Evolutionary conservation across 495 filamentous ascomycete species (phyloP), one percentile per base, ranked within the genome.

Genomic region (Penicillium tannophilum): DNA sequence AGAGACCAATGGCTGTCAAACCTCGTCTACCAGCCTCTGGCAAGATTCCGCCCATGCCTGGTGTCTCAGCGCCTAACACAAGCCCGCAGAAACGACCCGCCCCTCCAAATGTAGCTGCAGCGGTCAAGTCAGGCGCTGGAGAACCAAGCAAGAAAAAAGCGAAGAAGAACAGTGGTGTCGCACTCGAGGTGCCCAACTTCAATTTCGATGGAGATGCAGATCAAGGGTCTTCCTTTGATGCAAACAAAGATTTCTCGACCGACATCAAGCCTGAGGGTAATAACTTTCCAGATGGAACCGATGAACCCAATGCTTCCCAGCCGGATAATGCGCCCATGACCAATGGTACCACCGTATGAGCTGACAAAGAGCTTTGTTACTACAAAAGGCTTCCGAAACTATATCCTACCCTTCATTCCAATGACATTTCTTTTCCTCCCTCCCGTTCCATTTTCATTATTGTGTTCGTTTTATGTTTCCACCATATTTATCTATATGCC

Each of bases 11-110:
- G 64, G 72, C 74, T 23, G 58, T 67, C 30, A 74, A 76, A 35
- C 92, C 94, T n/a, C 82, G 94, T 60, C 84, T 99, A 19, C 92
- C 92, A 55, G 91, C 93, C 42, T 97, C 90, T 20, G 94, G 94
- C 58, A 98, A 98, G 79, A 99, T 99, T 54, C 72, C 71, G 6
- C 64, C 71, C 8, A 63, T 69, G 35, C 53, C 73, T 23, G 71
- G 63, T 30, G 62, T 71, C 24, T 58, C 71, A 20, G 72, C 66
- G 9, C 59, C 62, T 24, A 71, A 63, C 20, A 84, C 88, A 8
- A 89, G 86, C 49, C 93, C 93, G 17, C 86, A 92, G 55, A 99
- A 99, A 74, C 82, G 94, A 24, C 90, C 92, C 20, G 83, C 74
- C 36, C 76, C 74, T 2, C 58, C 74, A 1, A 55, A 59, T 17